Evolutionary conservation across 331 rosid genomes (phyloP), one percentile per base, ranked within the genome.

Genomic region (Saraca asoca): DNA sequence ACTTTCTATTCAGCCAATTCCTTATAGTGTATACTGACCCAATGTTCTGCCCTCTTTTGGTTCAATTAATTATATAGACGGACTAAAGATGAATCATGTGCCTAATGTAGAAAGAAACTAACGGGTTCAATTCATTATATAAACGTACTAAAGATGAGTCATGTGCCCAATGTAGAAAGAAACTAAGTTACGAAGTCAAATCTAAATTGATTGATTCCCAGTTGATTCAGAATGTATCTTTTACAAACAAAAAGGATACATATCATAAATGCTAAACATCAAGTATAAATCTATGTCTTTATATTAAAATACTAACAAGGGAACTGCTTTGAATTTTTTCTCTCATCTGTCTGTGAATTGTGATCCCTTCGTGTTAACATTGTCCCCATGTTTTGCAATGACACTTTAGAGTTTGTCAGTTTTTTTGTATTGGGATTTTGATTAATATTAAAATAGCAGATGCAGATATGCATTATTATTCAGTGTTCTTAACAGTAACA

Each of bases 371-470:
- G 31, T 51, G 33, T 29, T n/a, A 14, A 2, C n/a, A 0, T 24
- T 15, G 16, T 29, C 39, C 18, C 56, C 55, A 60, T 57, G 14
- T 64, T 56, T 43, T 24, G 66, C 61, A 18, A 46, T 73, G 24
- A 1, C 49, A 9, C 29, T 10, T 12, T 2, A 2, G 58, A 33
- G 51, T 53, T 72, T 38, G 20, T 39, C 56, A 48, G n/a, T 56
- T 51, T n/a, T 51, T 16, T 46, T 50, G n/a, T 6, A 39, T 5
- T 39, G 29, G 19, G 14, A 73, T 19, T 39, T 56, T 57, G 11
- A 58, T 4, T 56, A 56, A n/a, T 29, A 41, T 43, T 33, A 19
- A n/a, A 3, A 20, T 31, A 41, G 34, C 16, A 57, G 66, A 64
- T 41, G 68, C 33, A 55, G 15, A 52, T 51, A 49, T 51, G 34